Percentiles rank a stretch among this genome's conserved stretches.
phyloP scores from a whole-genome alignment of 2,329 filamentous ascomycete species.

The Tolypocladium tropicale region DNA sequence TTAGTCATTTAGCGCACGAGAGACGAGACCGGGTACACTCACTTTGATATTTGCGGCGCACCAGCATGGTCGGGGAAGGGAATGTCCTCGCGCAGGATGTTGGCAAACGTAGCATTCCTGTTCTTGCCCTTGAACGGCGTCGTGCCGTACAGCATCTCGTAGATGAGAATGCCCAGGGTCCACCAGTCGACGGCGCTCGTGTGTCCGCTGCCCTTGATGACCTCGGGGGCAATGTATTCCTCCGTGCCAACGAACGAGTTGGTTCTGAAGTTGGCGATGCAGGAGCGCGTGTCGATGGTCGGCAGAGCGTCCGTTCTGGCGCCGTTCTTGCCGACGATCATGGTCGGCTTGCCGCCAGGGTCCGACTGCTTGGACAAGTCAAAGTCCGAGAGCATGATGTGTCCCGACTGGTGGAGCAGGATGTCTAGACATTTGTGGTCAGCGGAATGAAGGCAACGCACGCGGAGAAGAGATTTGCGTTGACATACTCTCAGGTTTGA shows the following conservation, averaged over 20 bases:
- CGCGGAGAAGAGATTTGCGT: no score
- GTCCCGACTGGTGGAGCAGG: constrained; percentile 93
- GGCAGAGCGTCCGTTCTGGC: constrained; percentile 78
- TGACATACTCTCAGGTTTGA: constrained; percentile 88
- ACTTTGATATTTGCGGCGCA: constrained; percentile 84
- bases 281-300: constrained; percentile 97
- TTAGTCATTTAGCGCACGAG: neutral
- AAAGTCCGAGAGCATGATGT: constrained; percentile 99
- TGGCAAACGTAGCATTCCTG: constrained; percentile 93
- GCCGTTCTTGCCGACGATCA: constrained; percentile 89
- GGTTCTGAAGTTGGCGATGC: constrained; percentile 94
- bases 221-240: constrained; percentile 97
- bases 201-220: constrained; percentile 97
- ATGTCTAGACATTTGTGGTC: constrained; percentile 54
- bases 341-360: constrained; percentile 87
- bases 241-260: constrained; percentile 98
- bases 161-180: constrained; percentile 94
- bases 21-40: constrained; percentile 24
- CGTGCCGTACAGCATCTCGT: constrained; percentile 97
- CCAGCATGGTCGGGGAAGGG: constrained; percentile 87
- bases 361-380: constrained; percentile 97
- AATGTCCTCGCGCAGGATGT: constrained; percentile 91
- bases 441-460: neutral
- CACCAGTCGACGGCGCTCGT: constrained; percentile 99
- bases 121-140: constrained; percentile 99